Base-by-base conservation (phyloP, 1,139 yeast species). In the Blastobotrys buckinghamii region DNA sequence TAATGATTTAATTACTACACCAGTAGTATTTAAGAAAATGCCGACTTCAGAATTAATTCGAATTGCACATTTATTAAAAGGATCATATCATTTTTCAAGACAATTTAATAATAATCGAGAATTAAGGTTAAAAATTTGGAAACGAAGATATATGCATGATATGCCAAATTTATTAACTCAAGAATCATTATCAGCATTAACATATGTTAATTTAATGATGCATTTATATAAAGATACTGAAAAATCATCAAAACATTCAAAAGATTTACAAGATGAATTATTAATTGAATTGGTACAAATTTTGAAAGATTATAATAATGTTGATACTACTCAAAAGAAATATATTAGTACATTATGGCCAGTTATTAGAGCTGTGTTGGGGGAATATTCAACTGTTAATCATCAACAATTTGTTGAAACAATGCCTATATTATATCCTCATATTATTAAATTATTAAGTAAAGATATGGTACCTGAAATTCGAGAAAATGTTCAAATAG, bases 91-190 rank as follows among this genome's bases (percentile, higher is more conserved):
- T 50, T 92, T 94, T 69, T 87, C 98, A 6, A 79, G 84, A 58
- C 79, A 76, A 51, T 94, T 94, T 73, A 94, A 94, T 65, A 92
- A 83, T 54, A 89, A 94, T 66, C 84, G 85, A 63, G 92, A 88
- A 50, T 73, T 92, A 56, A 74, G 99, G 56, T 84, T 86, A 19
- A 74, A 95, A 55, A 73, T 94, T 44, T 90, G 95, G 83, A 86
- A 88, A 61, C 88, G 94, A 9, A 96, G 97, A 1, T 82, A 89
- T 34, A 92, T 90, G 69, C 95, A 88, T 61, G 84, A 92, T 62
- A 75, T 90, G 53, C 98, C 99, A 20, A 94, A 92, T 61, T 71
- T 94, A 58, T 72, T 90, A 58, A 86, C 87, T 59, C 98, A 94
- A 67, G 98, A 94, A 66, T 82, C 95, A 0, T 81, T 89, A 20